Evolutionary conservation across 2,329 filamentous ascomycete genomes (phyloP), one percentile per base, ranked within the genome.

Genomic region (Fusarium palustre): DNA sequence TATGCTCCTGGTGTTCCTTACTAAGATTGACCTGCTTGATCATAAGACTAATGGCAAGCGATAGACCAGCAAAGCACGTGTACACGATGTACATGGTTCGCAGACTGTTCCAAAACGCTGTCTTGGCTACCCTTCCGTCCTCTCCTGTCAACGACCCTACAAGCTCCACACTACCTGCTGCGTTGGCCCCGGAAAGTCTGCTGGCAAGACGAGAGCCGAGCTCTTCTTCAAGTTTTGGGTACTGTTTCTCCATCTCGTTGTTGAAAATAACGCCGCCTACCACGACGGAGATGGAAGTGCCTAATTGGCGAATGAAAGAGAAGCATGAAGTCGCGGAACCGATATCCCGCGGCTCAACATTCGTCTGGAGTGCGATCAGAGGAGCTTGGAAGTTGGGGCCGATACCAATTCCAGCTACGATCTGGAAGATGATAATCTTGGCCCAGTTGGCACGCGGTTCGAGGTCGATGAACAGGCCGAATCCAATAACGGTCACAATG

Each of bases 181-280:
- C 88, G 59, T 85, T 83, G 68, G 81, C 80, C n/a, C 89, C 89
- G 5, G 86, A 84, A 8, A 92, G 83, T 25, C 81, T 73, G 6
- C 76, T 70, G 1, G 88, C 88, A 1, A 84, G 79, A 5, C 85
- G 74, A 0, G 79, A 79, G 1, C 86, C 86, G 0, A 92, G 82
- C 6, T 84, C 78, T 31, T 79, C 72, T 24, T 80, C 77, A 31
- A 92, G 83, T 11, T 75, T 74, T 6, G 79, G 74, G 30, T 84
- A 81, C 70, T 88, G 86, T 47, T 81, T 82, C 68, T 87, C 80
- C 88, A 93, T 92, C 62, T 86, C 81, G 76, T 94, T 94, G 79
- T 93, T 90, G 80, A 94, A 94, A 38, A 94, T 86, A 46, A 93
- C 91, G n/a, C 91, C 89, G 25, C 92, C 92, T 39, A 94, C 83